Evolutionary conservation across 2,329 filamentous ascomycete species (phyloP), one percentile per base, ranked within the genome.

Genomic region (Botryotinia calthae): DNA sequence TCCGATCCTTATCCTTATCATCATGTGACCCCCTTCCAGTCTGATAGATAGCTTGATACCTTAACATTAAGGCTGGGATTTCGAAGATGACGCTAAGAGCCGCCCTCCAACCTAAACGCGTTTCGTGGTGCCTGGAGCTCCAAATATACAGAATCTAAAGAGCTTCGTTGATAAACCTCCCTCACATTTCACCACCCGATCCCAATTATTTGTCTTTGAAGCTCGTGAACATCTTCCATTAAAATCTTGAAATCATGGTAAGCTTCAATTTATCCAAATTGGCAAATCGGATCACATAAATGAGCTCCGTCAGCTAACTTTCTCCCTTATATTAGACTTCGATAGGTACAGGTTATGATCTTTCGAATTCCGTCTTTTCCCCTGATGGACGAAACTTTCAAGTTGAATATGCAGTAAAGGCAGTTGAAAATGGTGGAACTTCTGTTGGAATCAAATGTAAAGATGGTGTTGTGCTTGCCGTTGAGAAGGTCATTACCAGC

Each of bases 301-400:
- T 68, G 54, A 70, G 48, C 69, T 54, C 54, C 59, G 46, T 58
- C 75, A 74, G 67, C 77, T 80, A 73, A 80, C 73, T 56, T 76
- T 40, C 71, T 25, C 22, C 72, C 51, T 65, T 46, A 34, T n/a
- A 58, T 56, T 75, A 99, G 96, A 99, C 96, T 81, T 99, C 96
- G 82, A 99, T 99, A 92, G 96, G 96, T 82, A 99, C 96, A 81
- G 96, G 96, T 82, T 99, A 99, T 86, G 96, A 99, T 90, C 92
- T 99, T 81, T 94, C 94, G 83, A 99, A 99, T 89, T 98, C 96
- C 81, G 97, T 98, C 87, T 99, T 98, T 88, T 98, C 96, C 66
- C 96, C 96, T 78, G 96, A 99, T 86, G 96, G 96, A 82, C 93
- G 96, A 80, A 99, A 99, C 84, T 99, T 99, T 84, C 96, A 99